Evolutionary conservation across 768 basidiomycete species (phyloP), one percentile per base, ranked within the genome.

Genomic region (Leccinum subgranulosum): DNA sequence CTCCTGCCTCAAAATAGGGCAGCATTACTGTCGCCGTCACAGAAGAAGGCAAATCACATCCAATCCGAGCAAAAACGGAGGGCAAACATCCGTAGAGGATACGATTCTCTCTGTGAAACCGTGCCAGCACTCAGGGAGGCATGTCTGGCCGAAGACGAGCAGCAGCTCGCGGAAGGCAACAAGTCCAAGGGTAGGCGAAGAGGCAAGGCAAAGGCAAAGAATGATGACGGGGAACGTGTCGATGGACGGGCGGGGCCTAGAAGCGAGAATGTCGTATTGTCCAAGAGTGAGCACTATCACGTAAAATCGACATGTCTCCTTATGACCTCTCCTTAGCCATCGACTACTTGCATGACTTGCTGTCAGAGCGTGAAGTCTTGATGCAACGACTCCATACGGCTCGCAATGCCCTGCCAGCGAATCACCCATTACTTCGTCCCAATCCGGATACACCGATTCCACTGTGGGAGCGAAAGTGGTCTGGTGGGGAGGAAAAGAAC

Each of bases 41-140:
- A 94, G 77, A 95, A 95, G 70, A 92, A 94, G 69, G 88, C 88
- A 41, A 95, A 95, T 65, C 94, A 97, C 67, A 96, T 97, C 62
- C 89, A 92, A 64, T 90, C 87, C 2, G 94, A 97, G 75, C 93
- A 96, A 76, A 95, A 95, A 72, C 86, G 94, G 25, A 84, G 94
- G 31, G 92, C 92, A 14, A 94, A 94, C 65, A 96, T 97, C 52
- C 81, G 92, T 11, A 76, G 86, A 39, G 94, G 93, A 11, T 96
- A 96, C 69, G 94, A 95, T 64, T 85, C 88, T 7, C 78, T 97
- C 0, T 94, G 93, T 66, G 87, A 87, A 25, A 83, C 84, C 27
- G 87, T 97, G 0, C 94, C 94, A 10, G 78, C 90, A 2, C 77
- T 97, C 36, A 75, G 86, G 17, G 92, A 91, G 63, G 92, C 92